phyloP scores from a whole-genome alignment of 2,329 filamentous ascomycete species.

The Leptosphaerulina australis region DNA sequence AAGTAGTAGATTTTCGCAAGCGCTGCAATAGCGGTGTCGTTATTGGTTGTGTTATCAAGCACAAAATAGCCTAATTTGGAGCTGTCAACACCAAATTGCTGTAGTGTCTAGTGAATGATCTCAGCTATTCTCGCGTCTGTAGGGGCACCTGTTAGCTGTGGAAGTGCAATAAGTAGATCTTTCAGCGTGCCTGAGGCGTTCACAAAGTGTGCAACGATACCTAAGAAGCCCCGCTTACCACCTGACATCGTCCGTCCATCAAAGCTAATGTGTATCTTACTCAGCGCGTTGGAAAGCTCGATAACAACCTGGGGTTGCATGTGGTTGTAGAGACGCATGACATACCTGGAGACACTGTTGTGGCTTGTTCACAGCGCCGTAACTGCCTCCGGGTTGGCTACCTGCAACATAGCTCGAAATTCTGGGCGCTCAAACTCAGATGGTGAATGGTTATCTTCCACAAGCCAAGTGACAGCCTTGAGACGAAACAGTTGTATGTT shows the following conservation, averaged over 20 bases:
- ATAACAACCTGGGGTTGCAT: background rate
- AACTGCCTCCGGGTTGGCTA: too few species aligned
- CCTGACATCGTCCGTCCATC: constrained; percentile 12
- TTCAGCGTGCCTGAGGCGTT: background rate
- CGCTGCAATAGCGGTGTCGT: constrained; percentile 4
- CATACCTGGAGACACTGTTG: background rate
- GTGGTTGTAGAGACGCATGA: background rate
- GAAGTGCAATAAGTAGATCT: too few species aligned
- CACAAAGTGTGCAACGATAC: constrained; percentile 14
- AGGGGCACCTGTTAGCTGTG: too few species aligned
- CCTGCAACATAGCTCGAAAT: too few species aligned
- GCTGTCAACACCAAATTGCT: constrained; percentile 4
- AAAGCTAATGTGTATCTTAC: constrained; percentile 18
- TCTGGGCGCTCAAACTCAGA: too few species aligned
- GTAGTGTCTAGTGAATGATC: too few species aligned
- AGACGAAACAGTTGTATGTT: too few species aligned
- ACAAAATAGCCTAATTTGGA: constrained; percentile 13
- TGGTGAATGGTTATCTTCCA: too few species aligned
- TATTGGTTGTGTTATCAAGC: constrained; percentile 11
- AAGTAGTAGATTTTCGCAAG: too few species aligned
- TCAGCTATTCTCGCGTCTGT: too few species aligned
- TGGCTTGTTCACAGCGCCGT: too few species aligned
- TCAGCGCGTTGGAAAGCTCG: background rate
- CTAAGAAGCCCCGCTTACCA: constrained; percentile 16
- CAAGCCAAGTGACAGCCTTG: too few species aligned